A percentile compares a stretch with the other conserved stretches of the same genome.
Conservation (phyloP, 176 grass and related monocot genomes). For the Aegilops longissima region DNA sequence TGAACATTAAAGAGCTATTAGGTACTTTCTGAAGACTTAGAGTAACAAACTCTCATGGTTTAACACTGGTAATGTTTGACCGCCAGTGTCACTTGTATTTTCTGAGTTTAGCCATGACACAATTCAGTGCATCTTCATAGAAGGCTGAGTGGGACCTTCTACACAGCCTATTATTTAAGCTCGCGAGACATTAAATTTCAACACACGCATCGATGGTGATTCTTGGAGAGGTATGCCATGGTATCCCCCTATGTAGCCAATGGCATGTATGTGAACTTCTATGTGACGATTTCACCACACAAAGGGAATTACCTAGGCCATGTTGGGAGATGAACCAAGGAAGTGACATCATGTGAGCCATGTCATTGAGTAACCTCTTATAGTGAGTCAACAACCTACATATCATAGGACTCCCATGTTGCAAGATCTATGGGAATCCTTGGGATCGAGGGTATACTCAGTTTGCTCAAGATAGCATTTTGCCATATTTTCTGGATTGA, state of each 20-base stretch:
- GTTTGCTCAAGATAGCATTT: too few species aligned
- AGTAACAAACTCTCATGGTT: not conserved
- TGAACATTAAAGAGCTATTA: not conserved
- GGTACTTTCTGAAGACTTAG: not conserved
- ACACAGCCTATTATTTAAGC: not conserved
- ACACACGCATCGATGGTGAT: not conserved
- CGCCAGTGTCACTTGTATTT: not conserved
- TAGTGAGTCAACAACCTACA: not conserved
- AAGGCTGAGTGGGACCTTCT: not conserved
- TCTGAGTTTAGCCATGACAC: not conserved
- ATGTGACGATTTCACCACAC: not conserved
- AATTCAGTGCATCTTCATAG: not conserved
- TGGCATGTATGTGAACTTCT: not conserved
- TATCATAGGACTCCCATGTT: not conserved
- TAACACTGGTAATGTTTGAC: not conserved
- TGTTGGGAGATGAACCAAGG: not conserved
- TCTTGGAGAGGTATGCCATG: not conserved
- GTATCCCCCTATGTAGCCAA: not conserved
- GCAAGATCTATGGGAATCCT: not conserved
- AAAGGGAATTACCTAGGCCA: not conserved
- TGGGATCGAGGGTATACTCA: not conserved
- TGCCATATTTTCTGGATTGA: not conserved
- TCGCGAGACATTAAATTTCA: not conserved
- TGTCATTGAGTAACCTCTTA: not conserved
- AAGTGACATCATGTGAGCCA: not conserved